phyloP scores from a whole-genome alignment of 108 stramenopile genomes.

The Pseudonitzschia multiseries region DNA sequence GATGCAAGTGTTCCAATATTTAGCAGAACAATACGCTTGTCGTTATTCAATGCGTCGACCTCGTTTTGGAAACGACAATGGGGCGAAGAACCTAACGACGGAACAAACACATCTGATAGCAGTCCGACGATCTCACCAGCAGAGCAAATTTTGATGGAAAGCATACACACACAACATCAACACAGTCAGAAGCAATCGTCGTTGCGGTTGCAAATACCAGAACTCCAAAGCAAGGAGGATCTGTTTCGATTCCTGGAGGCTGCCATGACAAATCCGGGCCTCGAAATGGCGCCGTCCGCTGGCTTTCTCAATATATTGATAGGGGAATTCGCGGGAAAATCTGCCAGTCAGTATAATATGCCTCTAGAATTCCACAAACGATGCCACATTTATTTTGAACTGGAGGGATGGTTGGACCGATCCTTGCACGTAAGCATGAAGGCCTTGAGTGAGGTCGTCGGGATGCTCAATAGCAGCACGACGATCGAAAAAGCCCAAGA shows the following conservation, averaged over 20 bases:
- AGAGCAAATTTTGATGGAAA: constrained; percentile 33
- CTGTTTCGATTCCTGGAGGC: constrained; percentile 28
- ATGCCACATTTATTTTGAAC: constrained; percentile 63
- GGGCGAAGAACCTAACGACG: constrained; percentile 34
- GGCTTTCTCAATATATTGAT: constrained; percentile 55
- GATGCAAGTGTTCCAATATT: constrained; percentile 8
- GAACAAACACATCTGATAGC: background rate
- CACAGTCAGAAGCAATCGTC: constrained; percentile 15
- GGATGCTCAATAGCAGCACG: constrained; percentile 21
- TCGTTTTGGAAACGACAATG: constrained; percentile 80
- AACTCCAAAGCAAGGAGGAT: constrained; percentile 17
- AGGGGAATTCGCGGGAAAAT: constrained; percentile 77
- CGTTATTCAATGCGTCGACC: constrained; percentile 61
- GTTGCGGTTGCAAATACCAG: constrained; percentile 15
- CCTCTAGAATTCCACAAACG: constrained; percentile 74
- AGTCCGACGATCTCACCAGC: constrained; percentile 21
- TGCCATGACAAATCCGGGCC: constrained; percentile 21
- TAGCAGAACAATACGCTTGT: constrained; percentile 53
- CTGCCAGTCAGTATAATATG: constrained; percentile 61
- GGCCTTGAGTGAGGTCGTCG: constrained; percentile 38
- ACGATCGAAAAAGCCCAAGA: background rate
- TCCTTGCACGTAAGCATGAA: constrained; percentile 39
- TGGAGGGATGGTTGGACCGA: constrained; percentile 22
- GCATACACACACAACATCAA: constrained; percentile 14
- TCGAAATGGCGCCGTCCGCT: constrained; percentile 34